A percentile compares a stretch with the other conserved stretches of the same genome.
phyloP scores from a whole-genome alignment of 148 eudicot species.

The Diospyros lotus region DNA sequence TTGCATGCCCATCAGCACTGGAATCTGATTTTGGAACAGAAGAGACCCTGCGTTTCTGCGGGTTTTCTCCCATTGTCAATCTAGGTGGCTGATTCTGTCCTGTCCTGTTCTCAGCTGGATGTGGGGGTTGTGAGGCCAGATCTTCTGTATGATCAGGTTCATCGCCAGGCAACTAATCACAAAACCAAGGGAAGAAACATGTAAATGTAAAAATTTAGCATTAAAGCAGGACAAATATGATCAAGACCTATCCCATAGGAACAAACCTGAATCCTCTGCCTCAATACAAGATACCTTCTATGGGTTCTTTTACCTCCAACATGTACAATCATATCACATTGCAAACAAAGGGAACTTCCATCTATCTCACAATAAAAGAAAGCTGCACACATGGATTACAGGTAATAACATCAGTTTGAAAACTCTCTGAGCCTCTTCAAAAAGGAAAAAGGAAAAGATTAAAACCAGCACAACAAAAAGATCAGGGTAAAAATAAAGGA shows the following conservation, averaged over 20 bases:
- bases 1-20: slow-evolving; percentile 15
- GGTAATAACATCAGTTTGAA: neutral
- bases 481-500: neutral
- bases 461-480: no score
- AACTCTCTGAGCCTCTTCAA: neutral
- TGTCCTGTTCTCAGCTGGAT: slow-evolving; percentile 21
- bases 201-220: neutral
- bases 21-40: slow-evolving; percentile 19
- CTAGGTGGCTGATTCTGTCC: slow-evolving; percentile 12
- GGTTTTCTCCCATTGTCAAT: slow-evolving; percentile 15
- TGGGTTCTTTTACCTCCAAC: slow-evolving; percentile 85
- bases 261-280: slow-evolving; percentile 84
- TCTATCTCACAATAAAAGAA: slow-evolving; percentile 85
- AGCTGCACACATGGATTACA: slow-evolving; percentile 35
- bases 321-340: slow-evolving; percentile 82
- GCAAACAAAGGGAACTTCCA: slow-evolving; percentile 82
- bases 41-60: slow-evolving; percentile 18
- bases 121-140: slow-evolving; percentile 24
- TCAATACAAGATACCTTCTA: slow-evolving; percentile 62
- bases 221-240: slow-evolving; percentile 1
- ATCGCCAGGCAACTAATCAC: slow-evolving; percentile 69
- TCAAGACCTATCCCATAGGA: slow-evolving; percentile 19
- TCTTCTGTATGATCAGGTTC: slow-evolving; percentile 37
- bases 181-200: neutral
- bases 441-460: slow-evolving; percentile 1